These are phyloP conservation scores for Termitomyces sp. DNA, from an alignment of 768 basidiomycete genomes.

Conservation along the genomic window DNA sequence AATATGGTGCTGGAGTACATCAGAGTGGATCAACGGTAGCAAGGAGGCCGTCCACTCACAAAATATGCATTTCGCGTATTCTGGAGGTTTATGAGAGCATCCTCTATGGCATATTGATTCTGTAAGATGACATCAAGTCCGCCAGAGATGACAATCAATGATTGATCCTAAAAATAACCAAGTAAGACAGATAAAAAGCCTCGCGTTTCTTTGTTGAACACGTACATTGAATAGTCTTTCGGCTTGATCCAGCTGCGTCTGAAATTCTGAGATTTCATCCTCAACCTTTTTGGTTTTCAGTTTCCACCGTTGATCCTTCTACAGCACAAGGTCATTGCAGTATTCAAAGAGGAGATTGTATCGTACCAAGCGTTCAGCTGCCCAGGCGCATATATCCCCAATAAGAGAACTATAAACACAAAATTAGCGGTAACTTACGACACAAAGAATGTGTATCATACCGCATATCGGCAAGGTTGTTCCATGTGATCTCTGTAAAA, in stretches of 20 bases:
- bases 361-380: conserved; percentile 10
- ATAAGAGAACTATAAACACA: conserved; percentile 5
- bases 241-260: conserved; percentile 4
- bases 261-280: conserved; percentile 10
- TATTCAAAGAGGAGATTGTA: not conserved
- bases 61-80: not conserved
- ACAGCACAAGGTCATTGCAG: not conserved
- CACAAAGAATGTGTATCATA: not conserved
- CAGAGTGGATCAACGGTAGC: not conserved
- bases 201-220: not conserved
- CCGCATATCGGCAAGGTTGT: conserved; percentile 13
- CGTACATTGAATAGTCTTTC: conserved; percentile 5
- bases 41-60: not conserved
- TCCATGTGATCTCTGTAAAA: conserved; percentile 13
- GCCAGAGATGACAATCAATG: not conserved
- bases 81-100: not conserved
- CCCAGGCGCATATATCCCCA: conserved; percentile 13
- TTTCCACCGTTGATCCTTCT: conserved; percentile 9
- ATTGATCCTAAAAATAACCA: not conserved
- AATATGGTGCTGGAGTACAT: not conserved
- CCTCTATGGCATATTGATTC: conserved; percentile 1
- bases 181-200: not conserved
- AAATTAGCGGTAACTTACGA: not conserved
- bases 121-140: not conserved
- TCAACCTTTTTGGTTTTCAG: not conserved